Percentiles rank a stretch among this genome's conserved stretches.
These are phyloP conservation scores for Rhodocollybia butyracea DNA, from an alignment of 768 basidiomycete genomes.

Conservation along the genomic window DNA sequence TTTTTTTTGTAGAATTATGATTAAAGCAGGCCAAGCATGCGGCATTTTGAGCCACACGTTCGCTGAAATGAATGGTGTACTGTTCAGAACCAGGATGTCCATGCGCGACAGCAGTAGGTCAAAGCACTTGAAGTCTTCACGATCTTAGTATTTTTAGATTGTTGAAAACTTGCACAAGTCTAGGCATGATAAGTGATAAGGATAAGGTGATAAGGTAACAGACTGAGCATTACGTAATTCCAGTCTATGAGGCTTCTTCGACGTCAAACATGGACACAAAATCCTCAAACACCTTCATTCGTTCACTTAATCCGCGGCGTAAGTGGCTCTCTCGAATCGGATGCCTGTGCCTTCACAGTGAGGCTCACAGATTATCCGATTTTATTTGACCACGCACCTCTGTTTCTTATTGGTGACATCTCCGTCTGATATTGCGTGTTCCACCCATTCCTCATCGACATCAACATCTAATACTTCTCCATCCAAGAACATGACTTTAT, in stretches of 20 bases:
- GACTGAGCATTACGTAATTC: too few species aligned
- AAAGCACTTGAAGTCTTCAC: too few species aligned
- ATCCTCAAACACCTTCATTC: slow-evolving; percentile 39
- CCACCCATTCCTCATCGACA: slow-evolving; percentile 40
- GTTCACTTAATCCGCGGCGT: slow-evolving; percentile 30
- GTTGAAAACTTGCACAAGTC: too few species aligned
- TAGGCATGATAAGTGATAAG: too few species aligned
- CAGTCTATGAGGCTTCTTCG: not conserved
- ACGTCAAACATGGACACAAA: slow-evolving; percentile 41
- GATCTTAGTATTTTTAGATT: too few species aligned
- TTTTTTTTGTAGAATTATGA: too few species aligned
- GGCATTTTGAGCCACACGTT: too few species aligned
- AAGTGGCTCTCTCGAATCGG: slow-evolving; percentile 30
- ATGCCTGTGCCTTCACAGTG: slow-evolving; percentile 19
- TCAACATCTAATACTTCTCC: slow-evolving; percentile 37
- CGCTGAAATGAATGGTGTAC: too few species aligned
- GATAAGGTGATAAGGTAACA: too few species aligned
- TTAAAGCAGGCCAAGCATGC: too few species aligned
- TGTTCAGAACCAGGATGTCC: too few species aligned
- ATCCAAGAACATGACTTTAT: slow-evolving; percentile 42
- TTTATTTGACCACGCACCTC: slow-evolving; percentile 30
- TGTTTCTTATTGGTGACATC: slow-evolving; percentile 9
- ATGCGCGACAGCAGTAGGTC: too few species aligned
- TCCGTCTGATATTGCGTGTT: slow-evolving; percentile 18
- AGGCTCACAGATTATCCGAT: not conserved